Evolutionary conservation across 768 basidiomycete genomes (phyloP).

Genomic region (Russula griseocarnosa): DNA sequence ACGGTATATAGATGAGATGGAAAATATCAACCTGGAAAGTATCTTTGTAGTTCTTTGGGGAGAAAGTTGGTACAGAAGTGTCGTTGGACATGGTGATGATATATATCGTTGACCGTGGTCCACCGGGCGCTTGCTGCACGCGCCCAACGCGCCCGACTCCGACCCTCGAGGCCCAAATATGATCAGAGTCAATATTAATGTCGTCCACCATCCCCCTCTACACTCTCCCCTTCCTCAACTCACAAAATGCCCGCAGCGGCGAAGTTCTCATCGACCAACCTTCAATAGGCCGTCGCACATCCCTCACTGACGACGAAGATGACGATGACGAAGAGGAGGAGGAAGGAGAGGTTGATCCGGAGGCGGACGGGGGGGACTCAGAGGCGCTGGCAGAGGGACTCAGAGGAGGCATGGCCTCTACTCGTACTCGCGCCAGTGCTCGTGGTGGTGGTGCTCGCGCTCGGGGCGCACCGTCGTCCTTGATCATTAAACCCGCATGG

Average conservation of each 20-base stretch:
- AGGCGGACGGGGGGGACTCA: neutral
- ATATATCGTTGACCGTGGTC: neutral
- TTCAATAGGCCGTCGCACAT: constrained; percentile 3
- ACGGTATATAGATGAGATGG: neutral
- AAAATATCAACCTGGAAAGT: constrained; percentile 32
- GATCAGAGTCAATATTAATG: constrained; percentile 9
- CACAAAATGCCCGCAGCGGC: neutral
- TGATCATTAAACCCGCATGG: constrained; percentile 42
- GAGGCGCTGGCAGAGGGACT: too few species aligned
- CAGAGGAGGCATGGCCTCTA: too few species aligned
- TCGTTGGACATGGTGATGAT: constrained; percentile 1
- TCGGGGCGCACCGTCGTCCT: neutral
- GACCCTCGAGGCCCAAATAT: neutral
- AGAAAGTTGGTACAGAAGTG: constrained; percentile 7
- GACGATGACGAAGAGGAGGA: too few species aligned
- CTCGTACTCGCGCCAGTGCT: neutral
- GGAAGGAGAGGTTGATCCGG: too few species aligned
- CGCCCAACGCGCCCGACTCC: neutral
- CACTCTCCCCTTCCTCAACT: constrained; percentile 1
- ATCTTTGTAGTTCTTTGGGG: constrained; percentile 34
- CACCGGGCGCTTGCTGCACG: too few species aligned
- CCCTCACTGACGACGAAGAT: neutral
- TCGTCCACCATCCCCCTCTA: constrained; percentile 16
- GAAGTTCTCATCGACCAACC: constrained; percentile 13
- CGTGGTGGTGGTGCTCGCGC: neutral